phyloP scores from a whole-genome alignment of 208 protist species.

The Lotmaria passim region DNA sequence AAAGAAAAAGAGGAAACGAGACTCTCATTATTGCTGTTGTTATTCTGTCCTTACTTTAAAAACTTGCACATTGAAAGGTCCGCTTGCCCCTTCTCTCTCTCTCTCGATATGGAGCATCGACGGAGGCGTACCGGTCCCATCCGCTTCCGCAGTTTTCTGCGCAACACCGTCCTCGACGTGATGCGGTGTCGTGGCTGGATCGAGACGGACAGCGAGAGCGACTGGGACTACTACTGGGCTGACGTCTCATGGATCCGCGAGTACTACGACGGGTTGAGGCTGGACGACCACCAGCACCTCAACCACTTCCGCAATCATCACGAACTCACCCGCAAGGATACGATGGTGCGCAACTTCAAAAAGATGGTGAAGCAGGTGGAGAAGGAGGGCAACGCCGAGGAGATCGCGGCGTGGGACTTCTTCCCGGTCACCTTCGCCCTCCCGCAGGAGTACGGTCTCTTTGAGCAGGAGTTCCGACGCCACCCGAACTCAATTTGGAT shows the following conservation, averaged over 20 bases:
- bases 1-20: not conserved
- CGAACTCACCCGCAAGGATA: slow-evolving; percentile 96
- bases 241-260: slow-evolving; percentile 94
- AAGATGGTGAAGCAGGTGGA: slow-evolving; percentile 89
- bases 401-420: slow-evolving; percentile 92
- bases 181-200: slow-evolving; percentile 93
- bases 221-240: slow-evolving; percentile 95
- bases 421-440: slow-evolving; percentile 95
- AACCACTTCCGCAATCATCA: slow-evolving; percentile 98
- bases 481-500: slow-evolving; percentile 94
- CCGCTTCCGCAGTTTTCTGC: slow-evolving; percentile 86
- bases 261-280: slow-evolving; percentile 86
- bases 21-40: no score
- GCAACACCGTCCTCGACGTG: slow-evolving; percentile 91
- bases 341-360: slow-evolving; percentile 97
- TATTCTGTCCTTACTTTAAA: no score
- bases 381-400: slow-evolving; percentile 81
- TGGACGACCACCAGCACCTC: slow-evolving; percentile 88
- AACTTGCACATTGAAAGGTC: no score
- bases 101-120: slow-evolving; percentile 44
- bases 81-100: no score
- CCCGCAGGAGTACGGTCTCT: slow-evolving; percentile 95
- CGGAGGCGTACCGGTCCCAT: slow-evolving; percentile 57
- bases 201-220: slow-evolving; percentile 89
- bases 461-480: slow-evolving; percentile 94